Evolutionary conservation across 2,329 filamentous ascomycete genomes (phyloP), one percentile per base, ranked within the genome.

Genomic region (Nemania bipapillata): DNA sequence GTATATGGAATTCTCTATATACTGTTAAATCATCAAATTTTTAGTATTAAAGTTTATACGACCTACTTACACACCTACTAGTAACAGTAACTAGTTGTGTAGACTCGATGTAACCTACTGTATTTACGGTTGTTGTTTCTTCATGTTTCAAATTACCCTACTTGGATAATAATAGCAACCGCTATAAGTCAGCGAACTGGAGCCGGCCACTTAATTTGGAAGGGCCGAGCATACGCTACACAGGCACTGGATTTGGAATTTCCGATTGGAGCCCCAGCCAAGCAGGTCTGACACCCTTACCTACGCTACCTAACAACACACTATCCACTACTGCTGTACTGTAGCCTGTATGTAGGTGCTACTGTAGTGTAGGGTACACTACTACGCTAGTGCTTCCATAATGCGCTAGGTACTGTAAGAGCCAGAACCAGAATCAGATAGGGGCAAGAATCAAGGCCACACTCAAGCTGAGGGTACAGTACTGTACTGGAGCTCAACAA

Each of bases 241-340:
- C 30, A 32, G 53, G 56, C 52, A 28, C 68, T 65, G 12, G 12
- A 70, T 70, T 70, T 70, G 68, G 65, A 70, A 70, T 70, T 61
- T 58, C 61, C 32, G 68, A 57, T 47, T 58, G 30, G 49, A 70
- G 54, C 53, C 32, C 30, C 35, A 59, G 35, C 61, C 37, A 58
- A 67, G 56, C 56, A 28, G 45, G 60, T 58, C 63, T 66, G 35
- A 54, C 37, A 50, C 30, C 63, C 45, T 37, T 61, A 64, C 28
- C 22, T 32, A 28, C 35, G 30, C 2, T 52, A 52, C n/a, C 32
- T 12, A 11, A 11, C 9, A 28, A 11, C 12, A 56, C 4, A 24
- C 49, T 32, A 37, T 35, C 35, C 55, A 22, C 35, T 55, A 37
- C 20, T 32, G 35, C 42, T 26, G n/a, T n/a, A n/a, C n/a, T n/a